A percentile compares a stretch with the other conserved stretches of the same genome.
Conservation (phyloP, 495 filamentous ascomycete genomes). For the Hypoxylon perforatum region DNA sequence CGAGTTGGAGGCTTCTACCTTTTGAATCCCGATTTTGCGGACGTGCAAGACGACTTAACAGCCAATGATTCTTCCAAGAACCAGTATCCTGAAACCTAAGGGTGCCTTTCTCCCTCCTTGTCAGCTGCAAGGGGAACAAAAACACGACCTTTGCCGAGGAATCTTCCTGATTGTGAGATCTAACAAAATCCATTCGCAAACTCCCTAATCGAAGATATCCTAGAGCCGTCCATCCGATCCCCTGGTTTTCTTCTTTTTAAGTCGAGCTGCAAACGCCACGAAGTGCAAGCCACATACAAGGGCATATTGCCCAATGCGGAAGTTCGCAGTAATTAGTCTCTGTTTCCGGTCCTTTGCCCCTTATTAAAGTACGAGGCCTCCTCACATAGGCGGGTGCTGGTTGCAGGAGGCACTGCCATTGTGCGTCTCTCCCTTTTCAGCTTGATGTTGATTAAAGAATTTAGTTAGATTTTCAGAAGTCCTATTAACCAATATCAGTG, state of each 20-base stretch:
- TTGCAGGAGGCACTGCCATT: background rate
- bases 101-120: conserved; percentile 33
- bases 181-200: background rate
- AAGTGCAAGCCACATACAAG: conserved; percentile 32
- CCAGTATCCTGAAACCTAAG: conserved; percentile 28
- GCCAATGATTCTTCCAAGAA: conserved; percentile 27
- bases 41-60: conserved; percentile 9
- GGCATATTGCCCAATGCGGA: conserved; percentile 27
- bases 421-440: background rate
- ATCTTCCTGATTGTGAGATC: conserved; percentile 20
- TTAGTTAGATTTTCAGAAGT: background rate
- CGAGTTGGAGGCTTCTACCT: background rate
- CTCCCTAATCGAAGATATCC: background rate
- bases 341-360: conserved; percentile 9
- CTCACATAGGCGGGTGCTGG: conserved; percentile 14
- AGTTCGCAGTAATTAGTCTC: conserved; percentile 16
- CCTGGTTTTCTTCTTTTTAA: conserved; percentile 17
- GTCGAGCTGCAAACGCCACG: conserved; percentile 26
- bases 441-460: background rate
- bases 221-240: background rate
- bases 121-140: conserved; percentile 6
- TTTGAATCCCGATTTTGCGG: conserved; percentile 17
- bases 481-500: background rate
- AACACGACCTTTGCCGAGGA: conserved; percentile 1
- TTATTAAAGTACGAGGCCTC: background rate